Conservation (phyloP, 2,329 filamentous ascomycete species). For the Periglandula ipomoeae region DNA sequence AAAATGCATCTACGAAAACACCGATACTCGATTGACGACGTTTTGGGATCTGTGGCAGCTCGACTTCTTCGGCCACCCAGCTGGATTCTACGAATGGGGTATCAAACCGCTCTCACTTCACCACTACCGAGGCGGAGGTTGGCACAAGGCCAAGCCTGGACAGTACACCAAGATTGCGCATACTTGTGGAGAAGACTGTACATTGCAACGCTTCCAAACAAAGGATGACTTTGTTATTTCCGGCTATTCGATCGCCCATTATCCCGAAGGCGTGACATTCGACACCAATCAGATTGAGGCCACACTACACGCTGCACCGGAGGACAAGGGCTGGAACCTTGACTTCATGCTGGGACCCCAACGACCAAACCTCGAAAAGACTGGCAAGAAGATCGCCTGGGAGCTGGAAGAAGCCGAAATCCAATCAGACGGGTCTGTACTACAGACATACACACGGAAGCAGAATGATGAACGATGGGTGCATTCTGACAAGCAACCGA, state of each 20-base stretch:
- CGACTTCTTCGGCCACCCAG: slow-evolving; percentile 50
- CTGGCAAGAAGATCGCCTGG: slow-evolving; percentile 43
- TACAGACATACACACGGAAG: slow-evolving; percentile 44
- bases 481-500: slow-evolving; percentile 32
- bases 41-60: slow-evolving; percentile 52
- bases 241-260: slow-evolving; percentile 50
- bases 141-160: slow-evolving; percentile 45
- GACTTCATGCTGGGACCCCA: slow-evolving; percentile 44
- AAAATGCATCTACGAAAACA: slow-evolving; percentile 56
- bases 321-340: slow-evolving; percentile 39
- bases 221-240: slow-evolving; percentile 45
- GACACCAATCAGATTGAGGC: slow-evolving; percentile 41
- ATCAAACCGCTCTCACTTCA: slow-evolving; percentile 52
- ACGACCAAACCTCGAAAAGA: slow-evolving; percentile 35
- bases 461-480: slow-evolving; percentile 45
- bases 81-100: slow-evolving; percentile 55
- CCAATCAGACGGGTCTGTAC: slow-evolving; percentile 38
- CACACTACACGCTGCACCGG: slow-evolving; percentile 40
- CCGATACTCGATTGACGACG: slow-evolving; percentile 46
- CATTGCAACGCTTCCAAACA: slow-evolving; percentile 48
- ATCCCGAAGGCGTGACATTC: slow-evolving; percentile 41
- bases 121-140: slow-evolving; percentile 53
- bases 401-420: slow-evolving; percentile 42
- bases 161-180: slow-evolving; percentile 49
- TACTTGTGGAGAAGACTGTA: slow-evolving; percentile 52